A percentile compares a stretch with the other conserved stretches of the same genome.
phyloP scores from a whole-genome alignment of 495 filamentous ascomycete genomes.

The Xylaria sp. region DNA sequence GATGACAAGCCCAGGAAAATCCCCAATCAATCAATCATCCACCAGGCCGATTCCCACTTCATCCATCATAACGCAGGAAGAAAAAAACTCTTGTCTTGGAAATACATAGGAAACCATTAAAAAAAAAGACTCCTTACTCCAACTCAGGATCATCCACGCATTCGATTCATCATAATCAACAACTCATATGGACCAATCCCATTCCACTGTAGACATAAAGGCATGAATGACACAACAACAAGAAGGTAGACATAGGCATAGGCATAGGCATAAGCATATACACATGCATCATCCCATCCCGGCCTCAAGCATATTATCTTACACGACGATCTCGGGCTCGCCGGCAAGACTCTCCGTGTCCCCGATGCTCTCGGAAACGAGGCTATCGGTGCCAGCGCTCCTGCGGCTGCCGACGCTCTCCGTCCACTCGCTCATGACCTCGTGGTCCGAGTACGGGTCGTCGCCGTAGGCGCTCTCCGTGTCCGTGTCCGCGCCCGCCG shows the following conservation, averaged over 20 bases:
- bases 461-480: constrained; percentile 49
- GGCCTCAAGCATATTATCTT: constrained; percentile 1
- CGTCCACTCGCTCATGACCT: constrained; percentile 49
- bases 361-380: constrained; percentile 37
- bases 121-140: constrained; percentile 17
- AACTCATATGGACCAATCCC: not conserved
- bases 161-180: not conserved
- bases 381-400: constrained; percentile 28
- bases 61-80: not conserved
- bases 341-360: constrained; percentile 38
- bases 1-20: not conserved
- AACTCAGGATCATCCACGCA: not conserved
- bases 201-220: not conserved
- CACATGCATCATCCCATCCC: too few species aligned
- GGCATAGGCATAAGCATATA: too few species aligned
- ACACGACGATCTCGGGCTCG: constrained; percentile 36
- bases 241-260: too few species aligned
- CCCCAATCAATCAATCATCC: not conserved
- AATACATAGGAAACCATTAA: not conserved
- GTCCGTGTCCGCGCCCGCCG: constrained; percentile 70
- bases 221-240: not conserved
- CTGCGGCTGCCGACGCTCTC: constrained; percentile 31
- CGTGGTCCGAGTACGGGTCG: constrained; percentile 33
- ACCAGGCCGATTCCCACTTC: not conserved
- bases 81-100: not conserved